A percentile compares a stretch with the other conserved stretches of the same genome.
Evolutionary conservation across 306 rosid species (phyloP).

Genomic region (Mucuna pruriens): DNA sequence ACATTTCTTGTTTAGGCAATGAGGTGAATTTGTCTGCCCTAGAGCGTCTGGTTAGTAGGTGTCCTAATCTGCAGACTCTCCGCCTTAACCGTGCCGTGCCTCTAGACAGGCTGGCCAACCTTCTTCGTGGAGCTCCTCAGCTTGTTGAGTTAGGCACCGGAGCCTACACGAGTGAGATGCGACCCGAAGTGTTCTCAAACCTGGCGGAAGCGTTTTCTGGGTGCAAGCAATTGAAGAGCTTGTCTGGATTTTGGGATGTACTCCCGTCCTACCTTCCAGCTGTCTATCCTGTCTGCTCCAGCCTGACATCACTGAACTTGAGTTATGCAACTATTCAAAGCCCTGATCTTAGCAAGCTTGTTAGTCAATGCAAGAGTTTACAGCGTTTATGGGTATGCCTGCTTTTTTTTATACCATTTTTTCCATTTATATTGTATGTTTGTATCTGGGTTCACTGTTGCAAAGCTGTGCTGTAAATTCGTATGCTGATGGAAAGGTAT

Average conservation of each 20-base stretch:
- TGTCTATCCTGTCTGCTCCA: slow-evolving; percentile 70
- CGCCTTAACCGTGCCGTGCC: slow-evolving; percentile 88
- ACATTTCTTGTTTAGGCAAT: slow-evolving; percentile 76
- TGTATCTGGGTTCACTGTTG: slow-evolving; percentile 14
- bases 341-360: slow-evolving; percentile 76
- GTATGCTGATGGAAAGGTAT: slow-evolving; percentile 41
- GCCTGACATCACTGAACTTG: slow-evolving; percentile 73
- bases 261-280: slow-evolving; percentile 78
- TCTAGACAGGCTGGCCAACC: slow-evolving; percentile 68
- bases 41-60: slow-evolving; percentile 84
- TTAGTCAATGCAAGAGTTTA: slow-evolving; percentile 73
- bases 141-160: slow-evolving; percentile 90
- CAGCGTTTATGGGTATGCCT: slow-evolving; percentile 84
- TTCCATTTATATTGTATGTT: neutral
- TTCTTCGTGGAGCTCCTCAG: slow-evolving; percentile 74
- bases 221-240: slow-evolving; percentile 67
- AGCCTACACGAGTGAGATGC: slow-evolving; percentile 67
- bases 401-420: neutral
- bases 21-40: slow-evolving; percentile 83
- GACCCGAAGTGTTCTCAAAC: slow-evolving; percentile 67
- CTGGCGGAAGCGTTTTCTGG: slow-evolving; percentile 55
- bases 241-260: slow-evolving; percentile 94
- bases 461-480: slow-evolving; percentile 13
- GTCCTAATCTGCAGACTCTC: slow-evolving; percentile 79
- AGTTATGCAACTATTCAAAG: slow-evolving; percentile 76